A percentile compares a stretch with the other conserved stretches of the same genome.
phyloP scores from a whole-genome alignment of 805 yeast genomes.

The Wickerhamiella azymoides region DNA sequence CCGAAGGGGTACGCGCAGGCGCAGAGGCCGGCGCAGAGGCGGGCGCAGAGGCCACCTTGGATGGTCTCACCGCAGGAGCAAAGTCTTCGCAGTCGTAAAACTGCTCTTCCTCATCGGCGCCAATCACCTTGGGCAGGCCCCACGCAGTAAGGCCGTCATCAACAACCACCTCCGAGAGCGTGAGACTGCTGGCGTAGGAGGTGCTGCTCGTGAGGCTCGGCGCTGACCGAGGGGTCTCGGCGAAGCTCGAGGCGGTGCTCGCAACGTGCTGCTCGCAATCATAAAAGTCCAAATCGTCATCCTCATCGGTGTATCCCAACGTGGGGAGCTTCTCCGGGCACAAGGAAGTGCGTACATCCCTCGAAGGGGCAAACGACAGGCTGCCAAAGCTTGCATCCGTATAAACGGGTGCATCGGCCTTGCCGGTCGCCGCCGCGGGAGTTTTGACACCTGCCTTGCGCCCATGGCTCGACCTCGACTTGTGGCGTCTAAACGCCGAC shows the following conservation, averaged over 20 bases:
- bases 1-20: neutral
- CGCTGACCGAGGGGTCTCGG: neutral
- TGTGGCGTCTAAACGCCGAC: conserved; percentile 7
- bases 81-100: conserved; percentile 1
- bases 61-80: neutral
- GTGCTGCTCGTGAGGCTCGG: conserved; percentile 3
- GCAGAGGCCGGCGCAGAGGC: neutral
- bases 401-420: conserved; percentile 1
- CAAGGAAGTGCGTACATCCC: neutral
- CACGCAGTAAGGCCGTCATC: conserved; percentile 22
- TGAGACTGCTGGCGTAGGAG: conserved; percentile 7
- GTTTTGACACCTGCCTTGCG: conserved; percentile 6
- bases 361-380: neutral
- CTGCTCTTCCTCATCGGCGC: conserved; percentile 3
- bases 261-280: too few relatives aligned
- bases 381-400: neutral
- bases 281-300: neutral
- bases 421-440: neutral
- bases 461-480: conserved; percentile 8
- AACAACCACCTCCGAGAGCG: conserved; percentile 11
- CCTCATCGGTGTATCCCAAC: conserved; percentile 5
- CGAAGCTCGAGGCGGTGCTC: too few relatives aligned
- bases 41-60: neutral
- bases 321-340: conserved; percentile 7
- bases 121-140: conserved; percentile 21